Percentiles rank a stretch among this genome's conserved stretches.
Conservation (phyloP, 441 rosid genomes). For the Syzygium syzygioides region DNA sequence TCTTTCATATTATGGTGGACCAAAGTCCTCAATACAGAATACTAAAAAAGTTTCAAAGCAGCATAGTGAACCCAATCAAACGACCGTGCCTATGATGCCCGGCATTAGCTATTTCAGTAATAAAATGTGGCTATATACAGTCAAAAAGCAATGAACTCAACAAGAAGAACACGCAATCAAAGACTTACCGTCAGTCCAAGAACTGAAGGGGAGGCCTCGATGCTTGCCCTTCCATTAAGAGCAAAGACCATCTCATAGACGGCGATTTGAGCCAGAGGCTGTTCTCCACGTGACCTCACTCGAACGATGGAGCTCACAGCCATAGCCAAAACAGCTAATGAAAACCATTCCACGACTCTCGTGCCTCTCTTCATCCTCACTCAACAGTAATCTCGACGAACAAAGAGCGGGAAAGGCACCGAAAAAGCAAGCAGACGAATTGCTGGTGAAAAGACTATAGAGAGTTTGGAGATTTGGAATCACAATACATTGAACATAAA, state of each 20-base stretch:
- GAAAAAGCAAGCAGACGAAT: no score
- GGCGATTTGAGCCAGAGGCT: slow-evolving; percentile 61
- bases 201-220: slow-evolving; percentile 52
- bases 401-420: background rate
- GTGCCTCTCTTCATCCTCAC: background rate
- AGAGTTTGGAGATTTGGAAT: no score
- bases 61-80: no score
- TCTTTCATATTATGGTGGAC: background rate
- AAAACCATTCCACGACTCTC: background rate
- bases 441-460: no score
- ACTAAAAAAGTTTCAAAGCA: background rate
- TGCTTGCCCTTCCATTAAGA: slow-evolving; percentile 33
- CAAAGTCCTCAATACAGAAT: background rate
- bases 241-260: slow-evolving; percentile 31
- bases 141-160: background rate
- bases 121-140: background rate
- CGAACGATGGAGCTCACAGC: slow-evolving; percentile 9
- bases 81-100: no score
- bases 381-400: background rate
- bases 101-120: no score
- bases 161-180: background rate
- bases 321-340: background rate
- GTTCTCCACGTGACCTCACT: slow-evolving; percentile 46
- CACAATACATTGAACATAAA: no score
- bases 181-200: slow-evolving; percentile 52